Evolutionary conservation across 164 flowering plant species (phyloP), one percentile per base, ranked within the genome.

Genomic region (Liquidambar formosana): DNA sequence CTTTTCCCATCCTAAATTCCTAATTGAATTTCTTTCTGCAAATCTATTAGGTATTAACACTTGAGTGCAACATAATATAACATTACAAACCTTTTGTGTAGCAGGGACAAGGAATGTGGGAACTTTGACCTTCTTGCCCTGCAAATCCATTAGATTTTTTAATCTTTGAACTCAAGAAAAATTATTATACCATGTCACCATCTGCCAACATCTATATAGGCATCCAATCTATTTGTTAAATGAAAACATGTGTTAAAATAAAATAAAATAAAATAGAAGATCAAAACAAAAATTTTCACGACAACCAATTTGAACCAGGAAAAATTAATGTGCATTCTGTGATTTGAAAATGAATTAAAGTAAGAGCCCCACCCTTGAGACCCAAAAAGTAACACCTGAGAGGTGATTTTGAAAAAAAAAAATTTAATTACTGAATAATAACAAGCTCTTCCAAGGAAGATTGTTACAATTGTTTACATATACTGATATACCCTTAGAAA

Each of bases 51-150:
- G n/a, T n/a, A n/a, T n/a, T 25, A 23, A 25, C 16, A 57, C 57
- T 27, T 48, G 49, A 69, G n/a, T 26, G n/a, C n/a, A 21, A 47
- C 49, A 13, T 12, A 45, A 8, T 16, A 44, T 51, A 61, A n/a
- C 15, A 48, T 59, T 13, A 63, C 78, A 47, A 70, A 92, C 99
- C 99, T 94, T 94, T 72, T 92, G 99, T 22, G 97, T 94, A 23
- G 99, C 99, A 66, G 99, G 99, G 49, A 94, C 97, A 66, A 94
- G 88, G 74, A 92, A 92, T 33, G 99, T 94, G 62, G 99, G 99
- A 59, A 94, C 99, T 82, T 92, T 89, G 70, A 94, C 99, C 83
- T 82, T 88, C 65, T 89, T 79, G 0, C 94, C 97, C 97, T 94
- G 91, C 60, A 70, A 25, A 69, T 33, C 63, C 59, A 68, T 59